These are phyloP conservation scores for Dryadomyces quercivorus DNA, from an alignment of 2,329 filamentous ascomycete genomes.

Conservation along the genomic window DNA sequence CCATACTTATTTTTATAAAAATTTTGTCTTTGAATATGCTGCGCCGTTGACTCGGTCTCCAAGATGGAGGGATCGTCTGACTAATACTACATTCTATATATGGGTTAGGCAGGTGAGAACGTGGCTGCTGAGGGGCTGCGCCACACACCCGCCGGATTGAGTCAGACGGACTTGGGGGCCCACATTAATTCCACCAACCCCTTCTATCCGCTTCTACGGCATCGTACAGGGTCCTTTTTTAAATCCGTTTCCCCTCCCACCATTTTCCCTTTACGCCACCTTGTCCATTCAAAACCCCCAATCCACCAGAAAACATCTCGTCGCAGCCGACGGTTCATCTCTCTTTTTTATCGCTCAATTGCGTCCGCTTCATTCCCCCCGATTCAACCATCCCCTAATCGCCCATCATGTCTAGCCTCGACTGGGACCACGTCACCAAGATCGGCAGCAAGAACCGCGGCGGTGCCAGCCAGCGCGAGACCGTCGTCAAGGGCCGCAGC, in stretches of 20 bases:
- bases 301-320: background rate
- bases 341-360: background rate
- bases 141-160: conserved; percentile 2
- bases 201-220: too few relatives aligned
- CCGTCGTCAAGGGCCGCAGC: conserved; percentile 71
- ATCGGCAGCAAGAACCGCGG: conserved; percentile 78
- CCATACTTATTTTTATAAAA: too few relatives aligned
- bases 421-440: conserved; percentile 85
- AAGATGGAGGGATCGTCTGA: too few relatives aligned
- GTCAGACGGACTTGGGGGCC: conserved; percentile 1
- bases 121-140: background rate
- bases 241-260: too few relatives aligned
- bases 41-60: too few relatives aligned
- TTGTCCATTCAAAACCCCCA: too few relatives aligned
- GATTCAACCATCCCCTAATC: background rate
- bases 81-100: too few relatives aligned
- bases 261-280: too few relatives aligned
- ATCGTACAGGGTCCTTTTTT: too few relatives aligned
- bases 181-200: background rate
- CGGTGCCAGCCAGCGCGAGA: conserved; percentile 61
- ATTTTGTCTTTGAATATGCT: too few relatives aligned
- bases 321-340: background rate
- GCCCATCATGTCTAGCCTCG: conserved; percentile 47
- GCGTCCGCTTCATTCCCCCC: background rate
- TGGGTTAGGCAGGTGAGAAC: too few relatives aligned